Conservation (phyloP, 148 eudicot genomes). For the Diospyros lotus region DNA sequence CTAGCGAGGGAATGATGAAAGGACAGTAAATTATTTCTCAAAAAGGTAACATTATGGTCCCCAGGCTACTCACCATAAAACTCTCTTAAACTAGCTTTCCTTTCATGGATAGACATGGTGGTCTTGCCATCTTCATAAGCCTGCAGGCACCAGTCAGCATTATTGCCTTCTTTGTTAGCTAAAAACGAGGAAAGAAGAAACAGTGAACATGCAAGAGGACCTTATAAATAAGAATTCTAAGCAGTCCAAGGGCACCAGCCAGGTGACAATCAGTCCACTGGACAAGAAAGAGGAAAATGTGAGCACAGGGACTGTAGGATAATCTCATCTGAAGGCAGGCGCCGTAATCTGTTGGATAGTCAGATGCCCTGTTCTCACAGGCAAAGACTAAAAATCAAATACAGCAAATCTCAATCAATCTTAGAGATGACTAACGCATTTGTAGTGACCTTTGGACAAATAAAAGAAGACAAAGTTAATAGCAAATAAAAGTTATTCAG, state of each 20-base stretch:
- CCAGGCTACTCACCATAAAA: slow-evolving; percentile 62
- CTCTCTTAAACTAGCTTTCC: slow-evolving; percentile 73
- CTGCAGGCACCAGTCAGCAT: slow-evolving; percentile 40
- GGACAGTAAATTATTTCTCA: neutral
- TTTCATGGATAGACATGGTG: slow-evolving; percentile 61
- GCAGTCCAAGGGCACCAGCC: slow-evolving; percentile 85
- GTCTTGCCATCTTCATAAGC: slow-evolving; percentile 74
- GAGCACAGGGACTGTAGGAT: slow-evolving; percentile 76
- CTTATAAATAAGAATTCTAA: slow-evolving; percentile 72
- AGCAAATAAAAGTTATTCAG: too few relatives aligned
- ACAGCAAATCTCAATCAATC: neutral
- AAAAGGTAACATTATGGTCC: neutral
- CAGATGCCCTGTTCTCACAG: slow-evolving; percentile 62
- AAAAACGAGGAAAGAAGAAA: neutral
- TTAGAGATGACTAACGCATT: neutral
- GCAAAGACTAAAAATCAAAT: neutral
- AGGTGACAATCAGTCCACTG: slow-evolving; percentile 88
- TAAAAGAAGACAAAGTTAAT: neutral
- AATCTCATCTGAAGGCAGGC: slow-evolving; percentile 88
- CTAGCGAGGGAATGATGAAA: too few relatives aligned
- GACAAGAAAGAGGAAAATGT: slow-evolving; percentile 65
- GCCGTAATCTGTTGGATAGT: slow-evolving; percentile 59
- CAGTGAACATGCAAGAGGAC: slow-evolving; percentile 20
- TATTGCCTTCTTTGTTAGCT: neutral
- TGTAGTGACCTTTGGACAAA: neutral